These are phyloP conservation scores for Poa annua DNA, from an alignment of 176 grass and related monocot genomes.

Conservation along the genomic window DNA sequence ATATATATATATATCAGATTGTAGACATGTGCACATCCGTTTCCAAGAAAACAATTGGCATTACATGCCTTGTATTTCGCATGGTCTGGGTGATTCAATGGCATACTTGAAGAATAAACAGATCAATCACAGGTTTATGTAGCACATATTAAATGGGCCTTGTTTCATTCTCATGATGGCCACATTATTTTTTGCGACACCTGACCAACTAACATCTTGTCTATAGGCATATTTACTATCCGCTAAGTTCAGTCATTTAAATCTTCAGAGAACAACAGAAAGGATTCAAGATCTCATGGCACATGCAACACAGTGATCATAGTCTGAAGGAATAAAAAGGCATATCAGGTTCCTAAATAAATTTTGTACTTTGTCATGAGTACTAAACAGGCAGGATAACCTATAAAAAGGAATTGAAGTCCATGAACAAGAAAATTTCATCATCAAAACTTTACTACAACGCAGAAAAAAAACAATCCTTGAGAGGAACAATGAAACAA, in stretches of 20 bases:
- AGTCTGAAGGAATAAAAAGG: background rate
- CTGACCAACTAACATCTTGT: background rate
- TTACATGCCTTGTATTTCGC: background rate
- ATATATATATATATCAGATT: too few relatives aligned
- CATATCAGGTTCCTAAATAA: conserved; percentile 11
- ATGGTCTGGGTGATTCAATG: conserved; percentile 3
- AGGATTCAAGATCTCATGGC: conserved; percentile 5
- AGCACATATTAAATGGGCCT: conserved; percentile 6
- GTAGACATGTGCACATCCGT: background rate
- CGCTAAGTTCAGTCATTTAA: conserved; percentile 15
- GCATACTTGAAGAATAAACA: background rate
- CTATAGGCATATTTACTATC: background rate
- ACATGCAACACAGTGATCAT: background rate
- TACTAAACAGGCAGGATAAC: background rate
- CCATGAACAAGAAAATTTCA: background rate
- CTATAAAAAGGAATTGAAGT: background rate
- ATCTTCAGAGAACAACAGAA: background rate
- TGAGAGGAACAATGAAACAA: conserved; percentile 16
- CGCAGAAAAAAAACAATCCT: background rate
- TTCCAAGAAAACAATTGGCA: background rate
- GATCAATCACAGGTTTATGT: background rate
- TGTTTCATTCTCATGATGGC: conserved; percentile 17
- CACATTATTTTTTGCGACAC: background rate
- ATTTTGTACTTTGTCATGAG: background rate
- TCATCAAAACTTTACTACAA: background rate